These are phyloP conservation scores for Cichorium intybus DNA, from an alignment of 140 eudicot genomes.

Conservation along the genomic window DNA sequence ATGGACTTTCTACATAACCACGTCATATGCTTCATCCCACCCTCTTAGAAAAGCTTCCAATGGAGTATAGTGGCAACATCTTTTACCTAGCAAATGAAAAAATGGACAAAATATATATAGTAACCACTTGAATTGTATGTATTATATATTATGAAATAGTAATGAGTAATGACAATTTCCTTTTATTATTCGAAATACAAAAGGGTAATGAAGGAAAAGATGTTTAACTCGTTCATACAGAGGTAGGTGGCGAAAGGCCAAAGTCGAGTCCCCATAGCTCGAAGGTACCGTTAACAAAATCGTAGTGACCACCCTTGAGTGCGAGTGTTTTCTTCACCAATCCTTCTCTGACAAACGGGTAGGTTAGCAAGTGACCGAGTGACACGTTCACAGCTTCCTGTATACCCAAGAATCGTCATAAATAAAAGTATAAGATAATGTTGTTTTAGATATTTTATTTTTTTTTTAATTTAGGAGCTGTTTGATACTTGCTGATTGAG, in stretches of 20 bases:
- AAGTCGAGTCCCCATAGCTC: slow-evolving; percentile 93
- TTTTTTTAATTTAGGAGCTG: not conserved
- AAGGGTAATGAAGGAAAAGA: slow-evolving; percentile 18
- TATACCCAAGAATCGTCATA: not conserved
- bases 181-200: slow-evolving; percentile 33
- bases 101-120: slow-evolving; percentile 30
- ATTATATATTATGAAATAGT: slow-evolving; percentile 26
- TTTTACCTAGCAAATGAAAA: slow-evolving; percentile 77
- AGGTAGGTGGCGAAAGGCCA: slow-evolving; percentile 55
- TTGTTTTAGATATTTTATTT: too few species aligned
- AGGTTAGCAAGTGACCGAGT: slow-evolving; percentile 62
- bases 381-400: slow-evolving; percentile 92
- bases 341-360: slow-evolving; percentile 90
- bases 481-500: too few species aligned
- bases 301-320: slow-evolving; percentile 86
- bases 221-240: slow-evolving; percentile 49
- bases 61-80: slow-evolving; percentile 98
- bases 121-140: slow-evolving; percentile 27
- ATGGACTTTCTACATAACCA: slow-evolving; percentile 31
- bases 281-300: slow-evolving; percentile 75
- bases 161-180: slow-evolving; percentile 20
- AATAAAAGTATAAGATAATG: not conserved
- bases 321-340: slow-evolving; percentile 66
- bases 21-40: slow-evolving; percentile 28
- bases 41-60: slow-evolving; percentile 81